Percentiles rank a stretch among this genome's conserved stretches.
Evolutionary conservation across 2,329 filamentous ascomycete species (phyloP).

Genomic region (Cucurbitaria berberidis): DNA sequence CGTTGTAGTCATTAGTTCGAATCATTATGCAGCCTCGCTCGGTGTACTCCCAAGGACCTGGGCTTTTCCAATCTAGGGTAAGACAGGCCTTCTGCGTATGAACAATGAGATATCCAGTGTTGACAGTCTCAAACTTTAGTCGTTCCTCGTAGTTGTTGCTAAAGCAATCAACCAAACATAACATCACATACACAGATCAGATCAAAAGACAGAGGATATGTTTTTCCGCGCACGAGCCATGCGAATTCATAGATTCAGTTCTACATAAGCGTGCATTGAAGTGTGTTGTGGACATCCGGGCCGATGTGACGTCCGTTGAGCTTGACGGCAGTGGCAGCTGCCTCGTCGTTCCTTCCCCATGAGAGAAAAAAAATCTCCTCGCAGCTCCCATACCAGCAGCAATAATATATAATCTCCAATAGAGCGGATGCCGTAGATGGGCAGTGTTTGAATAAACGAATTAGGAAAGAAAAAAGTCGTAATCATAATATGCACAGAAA

Average conservation of each 20-base stretch:
- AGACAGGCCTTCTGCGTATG: conserved; percentile 1
- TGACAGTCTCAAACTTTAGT: too few relatives aligned
- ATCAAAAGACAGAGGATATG: background rate
- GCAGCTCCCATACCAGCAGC: conserved; percentile 26
- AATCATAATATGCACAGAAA: conserved; percentile 41
- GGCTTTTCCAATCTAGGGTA: background rate
- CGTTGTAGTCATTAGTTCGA: background rate
- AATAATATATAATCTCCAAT: conserved; percentile 13
- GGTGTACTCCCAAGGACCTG: background rate
- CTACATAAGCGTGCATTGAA: conserved; percentile 32
- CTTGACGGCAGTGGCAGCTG: background rate
- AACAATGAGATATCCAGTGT: background rate
- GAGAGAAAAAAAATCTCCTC: conserved; percentile 1
- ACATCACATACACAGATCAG: background rate
- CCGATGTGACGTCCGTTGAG: conserved; percentile 4
- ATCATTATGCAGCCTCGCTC: background rate
- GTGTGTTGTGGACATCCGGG: conserved; percentile 16
- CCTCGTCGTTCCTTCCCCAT: conserved; percentile 8
- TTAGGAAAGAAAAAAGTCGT: conserved; percentile 22
- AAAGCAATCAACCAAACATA: background rate
- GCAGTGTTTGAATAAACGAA: conserved; percentile 11
- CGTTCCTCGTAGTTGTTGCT: background rate
- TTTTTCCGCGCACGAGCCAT: conserved; percentile 34
- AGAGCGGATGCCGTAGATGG: background rate
- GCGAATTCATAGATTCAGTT: conserved; percentile 23